Conservation (phyloP, 2,329 filamentous ascomycete species). For the Pseudofabraea citricarpa region DNA sequence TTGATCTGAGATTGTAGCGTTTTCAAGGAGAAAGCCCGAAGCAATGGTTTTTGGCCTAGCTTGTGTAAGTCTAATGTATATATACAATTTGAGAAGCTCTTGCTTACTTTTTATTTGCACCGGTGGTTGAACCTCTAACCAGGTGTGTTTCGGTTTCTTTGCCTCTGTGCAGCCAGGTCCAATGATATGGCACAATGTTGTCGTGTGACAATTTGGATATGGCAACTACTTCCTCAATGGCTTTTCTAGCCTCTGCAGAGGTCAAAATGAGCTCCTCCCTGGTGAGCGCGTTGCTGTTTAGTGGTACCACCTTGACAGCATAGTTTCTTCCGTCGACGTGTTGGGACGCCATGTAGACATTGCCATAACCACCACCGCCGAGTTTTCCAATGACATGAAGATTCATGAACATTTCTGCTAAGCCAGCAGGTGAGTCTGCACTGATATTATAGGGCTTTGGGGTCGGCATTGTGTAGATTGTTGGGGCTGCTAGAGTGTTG, state of each 20-base stretch:
- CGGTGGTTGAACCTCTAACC: neutral
- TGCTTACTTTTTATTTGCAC: no score
- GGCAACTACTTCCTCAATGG: slow-evolving; percentile 3
- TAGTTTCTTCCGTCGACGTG: slow-evolving; percentile 58
- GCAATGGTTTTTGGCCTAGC: no score
- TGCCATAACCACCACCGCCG: slow-evolving; percentile 61
- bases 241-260: neutral
- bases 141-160: slow-evolving; percentile 30
- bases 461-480: no score
- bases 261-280: slow-evolving; percentile 3
- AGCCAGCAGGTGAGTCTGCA: neutral
- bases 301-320: slow-evolving; percentile 60
- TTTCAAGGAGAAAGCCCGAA: no score
- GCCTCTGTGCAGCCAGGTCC: slow-evolving; percentile 63
- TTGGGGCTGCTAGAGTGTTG: neutral
- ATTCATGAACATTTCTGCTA: slow-evolving; percentile 34
- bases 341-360: slow-evolving; percentile 57
- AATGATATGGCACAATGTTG: slow-evolving; percentile 63
- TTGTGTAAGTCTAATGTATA: no score
- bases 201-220: slow-evolving; percentile 57
- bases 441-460: neutral
- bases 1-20: no score
- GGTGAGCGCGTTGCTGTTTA: slow-evolving; percentile 26
- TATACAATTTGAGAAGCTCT: no score
- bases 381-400: slow-evolving; percentile 50